Evolutionary conservation across 2,329 filamentous ascomycete species (phyloP), one percentile per base, ranked within the genome.

Genomic region (Penicillium sp.): DNA sequence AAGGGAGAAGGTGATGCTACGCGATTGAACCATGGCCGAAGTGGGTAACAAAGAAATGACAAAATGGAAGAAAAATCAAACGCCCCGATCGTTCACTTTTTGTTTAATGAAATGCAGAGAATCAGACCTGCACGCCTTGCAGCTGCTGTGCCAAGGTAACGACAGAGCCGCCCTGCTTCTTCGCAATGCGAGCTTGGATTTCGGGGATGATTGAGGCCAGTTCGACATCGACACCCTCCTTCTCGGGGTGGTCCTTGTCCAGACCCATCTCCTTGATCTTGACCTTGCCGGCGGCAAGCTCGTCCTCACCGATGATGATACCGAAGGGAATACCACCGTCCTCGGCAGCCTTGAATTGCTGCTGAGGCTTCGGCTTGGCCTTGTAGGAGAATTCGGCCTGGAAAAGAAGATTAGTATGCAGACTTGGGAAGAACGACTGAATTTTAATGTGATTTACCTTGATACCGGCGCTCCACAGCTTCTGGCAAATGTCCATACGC

Each of bases 321-420:
- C 89, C 92, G 72, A 96, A 90, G 1, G 94, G 94, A 22, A 96
- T 87, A 46, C 89, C 90, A 59, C 87, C 88, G 53, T 81, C 80
- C 75, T 97, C 93, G 11, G 93, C 93, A 22, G 89, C 89, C 80
- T 96, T 96, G 84, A 98, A 98, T 76, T 98, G 94, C 63, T 89
- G 85, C 13, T 87, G 89, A 35, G 96, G 83, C 78, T 93, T 97
- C 16, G 94, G 93, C 82, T 96, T 97, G 67, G 89, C 85, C 80
- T 97, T 98, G 82, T 91, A 92, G 11, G 87, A 82, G 75, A 95
- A 97, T 76, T 98, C 93, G 60, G 93, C 89, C 85, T 87, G 59
- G 33, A 56, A 51, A 25, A 3, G 33, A 26, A 61, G 7, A 13
- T 76, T 69, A 75, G 68, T 59, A 48, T 42, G 49, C 7, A 37